Evolutionary conservation across 371 early-diverging fungal species (phyloP).

Genomic region (Rhizopus delemar): DNA sequence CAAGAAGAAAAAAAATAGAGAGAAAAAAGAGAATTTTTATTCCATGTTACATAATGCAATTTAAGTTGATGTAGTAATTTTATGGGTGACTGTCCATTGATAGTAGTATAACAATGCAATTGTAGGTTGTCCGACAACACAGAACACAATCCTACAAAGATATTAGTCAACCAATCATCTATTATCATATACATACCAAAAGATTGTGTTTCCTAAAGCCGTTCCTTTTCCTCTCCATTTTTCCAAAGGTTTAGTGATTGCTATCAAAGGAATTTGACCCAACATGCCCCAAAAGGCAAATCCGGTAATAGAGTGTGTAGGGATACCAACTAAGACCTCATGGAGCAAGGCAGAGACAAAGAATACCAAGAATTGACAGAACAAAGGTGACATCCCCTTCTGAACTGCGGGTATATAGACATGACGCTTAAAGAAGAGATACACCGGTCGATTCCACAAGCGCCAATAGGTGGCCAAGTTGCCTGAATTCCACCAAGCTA

Average conservation of each 20-base stretch:
- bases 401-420: slow-evolving; percentile 68
- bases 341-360: slow-evolving; percentile 83
- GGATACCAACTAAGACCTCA: slow-evolving; percentile 84
- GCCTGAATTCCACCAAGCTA: slow-evolving; percentile 90
- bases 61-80: slow-evolving; percentile 13
- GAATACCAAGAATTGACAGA: slow-evolving; percentile 72
- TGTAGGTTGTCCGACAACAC: slow-evolving; percentile 86
- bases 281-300: slow-evolving; percentile 91
- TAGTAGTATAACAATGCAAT: slow-evolving; percentile 82
- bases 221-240: slow-evolving; percentile 75
- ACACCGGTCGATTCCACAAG: slow-evolving; percentile 89
- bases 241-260: slow-evolving; percentile 63
- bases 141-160: slow-evolving; percentile 64
- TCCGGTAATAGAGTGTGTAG: slow-evolving; percentile 77
- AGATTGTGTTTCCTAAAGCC: slow-evolving; percentile 86
- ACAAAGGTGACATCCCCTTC: slow-evolving; percentile 49
- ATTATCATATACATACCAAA: slow-evolving; percentile 63
- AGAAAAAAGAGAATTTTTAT: slow-evolving; percentile 5
- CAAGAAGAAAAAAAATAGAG: slow-evolving; percentile 4
- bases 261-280: slow-evolving; percentile 85
- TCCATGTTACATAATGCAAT: not conserved
- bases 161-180: not conserved
- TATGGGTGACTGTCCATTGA: slow-evolving; percentile 65
- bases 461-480: slow-evolving; percentile 87
- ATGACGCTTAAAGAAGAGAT: slow-evolving; percentile 87